Base-by-base conservation (phyloP, 169 alveolate species). In the Eimeria necatrix region DNA sequence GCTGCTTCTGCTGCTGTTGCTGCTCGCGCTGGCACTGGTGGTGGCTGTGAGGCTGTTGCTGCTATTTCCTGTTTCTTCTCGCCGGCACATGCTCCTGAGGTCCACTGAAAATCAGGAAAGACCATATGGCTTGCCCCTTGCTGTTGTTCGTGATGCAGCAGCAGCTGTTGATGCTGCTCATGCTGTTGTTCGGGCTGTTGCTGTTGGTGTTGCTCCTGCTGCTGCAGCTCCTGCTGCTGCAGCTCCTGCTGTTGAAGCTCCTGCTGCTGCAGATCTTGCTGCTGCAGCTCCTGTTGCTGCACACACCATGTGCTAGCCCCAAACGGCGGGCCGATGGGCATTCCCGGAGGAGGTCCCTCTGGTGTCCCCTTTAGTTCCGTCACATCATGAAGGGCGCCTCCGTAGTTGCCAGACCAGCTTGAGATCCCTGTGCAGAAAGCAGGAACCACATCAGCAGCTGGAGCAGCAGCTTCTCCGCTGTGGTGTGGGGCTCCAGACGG, bases 401-500 rank as follows among this genome's bases (percentile, higher is more conserved):
- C 83, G 51, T 26, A 71, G 20, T 26, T 4, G 51, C n/a, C 14
- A 71, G 46, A 20, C 83, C 83, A 71, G 10, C 4, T 22, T 26
- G 83, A 41, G 52, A 14, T 26, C 7, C 20, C 83, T 71, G 83
- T 4, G 53, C 53, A 71, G 20, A 71, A 16, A 7, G 52, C 52
- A 32, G 83, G 83, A 26, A 71, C 46, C 83, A 8, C 68, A 10
- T 56, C 68, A 14, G 68, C 68, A 56, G 68, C 68, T 10, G 68
- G 22, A 18, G 68, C 68, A 56, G 20, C 22, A 56, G 68, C 51
- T 8, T 22, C 83, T 3, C 78, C 24, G 48, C 83, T 71, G 83
- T 14, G 83, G n/a, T 71, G 83, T 14, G 83, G n/a, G 24, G 53
- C n/a, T 26, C 51, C 53, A 71, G 83, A 32, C 41, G 41, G 83